Percentiles rank a stretch among this genome's conserved stretches.
Conservation (phyloP, 1,139 yeast genomes). For the Yamadazyma siamensis region DNA sequence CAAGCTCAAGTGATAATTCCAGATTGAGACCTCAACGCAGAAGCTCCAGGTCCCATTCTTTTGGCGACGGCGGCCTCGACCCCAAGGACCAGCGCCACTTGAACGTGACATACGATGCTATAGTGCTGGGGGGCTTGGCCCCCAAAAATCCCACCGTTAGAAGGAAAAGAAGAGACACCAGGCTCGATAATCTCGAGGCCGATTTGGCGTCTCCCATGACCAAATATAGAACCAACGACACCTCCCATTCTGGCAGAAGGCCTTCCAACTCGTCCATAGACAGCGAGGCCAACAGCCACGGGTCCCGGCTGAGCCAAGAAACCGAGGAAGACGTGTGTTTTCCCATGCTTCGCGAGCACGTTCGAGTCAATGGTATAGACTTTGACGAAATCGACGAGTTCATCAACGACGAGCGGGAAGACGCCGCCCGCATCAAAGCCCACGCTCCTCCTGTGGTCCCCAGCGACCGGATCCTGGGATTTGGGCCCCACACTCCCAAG, state of each 20-base stretch:
- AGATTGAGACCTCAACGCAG: constrained; percentile 12
- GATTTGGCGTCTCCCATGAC: constrained; percentile 33
- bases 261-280: constrained; percentile 43
- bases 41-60: constrained; percentile 31
- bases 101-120: constrained; percentile 7
- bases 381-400: constrained; percentile 78
- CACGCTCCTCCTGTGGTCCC: constrained; percentile 26
- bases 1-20: too few relatives aligned
- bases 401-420: constrained; percentile 50
- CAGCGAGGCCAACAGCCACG: constrained; percentile 68
- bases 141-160: constrained; percentile 6
- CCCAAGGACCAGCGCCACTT: constrained; percentile 17
- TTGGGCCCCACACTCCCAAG: constrained; percentile 1
- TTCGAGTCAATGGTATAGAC: constrained; percentile 69
- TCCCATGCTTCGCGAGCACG: constrained; percentile 79
- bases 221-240: constrained; percentile 32
- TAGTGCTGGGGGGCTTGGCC: too few relatives aligned
- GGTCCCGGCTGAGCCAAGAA: constrained; percentile 71
- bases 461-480: constrained; percentile 18
- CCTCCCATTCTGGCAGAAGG: constrained; percentile 25
- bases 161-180: constrained; percentile 14
- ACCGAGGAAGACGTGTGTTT: constrained; percentile 98
- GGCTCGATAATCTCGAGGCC: constrained; percentile 21
- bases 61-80: constrained; percentile 19
- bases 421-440: constrained; percentile 20